Percentiles rank a stretch among this genome's conserved stretches.
phyloP scores from a whole-genome alignment of 2,329 filamentous ascomycete genomes.

The Hymenoscyphus fraxineus region DNA sequence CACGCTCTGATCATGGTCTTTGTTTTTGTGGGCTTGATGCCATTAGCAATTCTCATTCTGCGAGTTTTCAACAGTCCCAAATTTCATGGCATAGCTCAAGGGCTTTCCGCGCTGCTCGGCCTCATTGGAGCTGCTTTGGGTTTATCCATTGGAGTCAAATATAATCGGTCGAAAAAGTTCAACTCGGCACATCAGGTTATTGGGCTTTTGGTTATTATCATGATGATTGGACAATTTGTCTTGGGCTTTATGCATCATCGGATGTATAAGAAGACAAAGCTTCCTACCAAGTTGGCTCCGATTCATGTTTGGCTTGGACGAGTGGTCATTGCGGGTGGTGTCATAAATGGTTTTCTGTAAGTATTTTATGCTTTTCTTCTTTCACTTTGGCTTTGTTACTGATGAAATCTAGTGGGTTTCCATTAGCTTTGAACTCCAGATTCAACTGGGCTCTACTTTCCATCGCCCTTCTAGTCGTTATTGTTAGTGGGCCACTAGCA shows the following conservation, averaged over 20 bases:
- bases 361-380: conserved; percentile 22
- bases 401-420: conserved; percentile 46
- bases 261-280: conserved; percentile 47
- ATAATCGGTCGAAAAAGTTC: conserved; percentile 47
- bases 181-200: conserved; percentile 55
- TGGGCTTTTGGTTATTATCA: conserved; percentile 50
- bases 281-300: conserved; percentile 47
- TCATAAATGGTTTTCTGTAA: conserved; percentile 55
- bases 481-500: conserved; percentile 32
- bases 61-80: conserved; percentile 48
- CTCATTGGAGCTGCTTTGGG: conserved; percentile 50
- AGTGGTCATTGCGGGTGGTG: conserved; percentile 48
- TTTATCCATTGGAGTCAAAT: conserved; percentile 45
- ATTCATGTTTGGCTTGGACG: conserved; percentile 58
- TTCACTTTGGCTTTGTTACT: not conserved
- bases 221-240: conserved; percentile 50
- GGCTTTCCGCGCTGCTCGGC: conserved; percentile 45
- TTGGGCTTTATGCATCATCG: conserved; percentile 55
- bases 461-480: conserved; percentile 42
- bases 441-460: conserved; percentile 47
- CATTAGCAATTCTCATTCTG: conserved; percentile 52
- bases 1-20: conserved; percentile 51
- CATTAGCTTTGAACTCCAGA: conserved; percentile 48
- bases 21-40: conserved; percentile 52
- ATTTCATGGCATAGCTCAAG: conserved; percentile 54